Evolutionary conservation across 2,329 filamentous ascomycete genomes (phyloP).

Genomic region (Trichoderma endophyticum): DNA sequence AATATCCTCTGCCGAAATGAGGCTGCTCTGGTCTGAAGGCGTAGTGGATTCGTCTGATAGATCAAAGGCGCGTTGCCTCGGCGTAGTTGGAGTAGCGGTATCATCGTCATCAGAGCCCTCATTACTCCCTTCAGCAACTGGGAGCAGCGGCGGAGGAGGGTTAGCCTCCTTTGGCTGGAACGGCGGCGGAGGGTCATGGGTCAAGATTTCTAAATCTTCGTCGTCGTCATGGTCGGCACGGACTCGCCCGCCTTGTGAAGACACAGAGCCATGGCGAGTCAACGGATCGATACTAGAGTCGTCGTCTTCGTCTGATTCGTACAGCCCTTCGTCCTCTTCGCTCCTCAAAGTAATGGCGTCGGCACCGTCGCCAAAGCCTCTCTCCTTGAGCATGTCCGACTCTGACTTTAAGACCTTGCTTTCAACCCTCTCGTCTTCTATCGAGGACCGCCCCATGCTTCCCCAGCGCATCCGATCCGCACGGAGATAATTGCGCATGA

Average conservation of each 20-base stretch:
- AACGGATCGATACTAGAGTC: conserved; percentile 19
- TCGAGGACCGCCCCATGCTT: conserved; percentile 22
- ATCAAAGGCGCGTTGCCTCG: conserved; percentile 11
- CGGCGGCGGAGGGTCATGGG: conserved; percentile 16
- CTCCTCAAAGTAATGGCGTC: conserved; percentile 32
- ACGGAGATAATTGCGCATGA: conserved; percentile 38
- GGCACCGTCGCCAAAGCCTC: conserved; percentile 25
- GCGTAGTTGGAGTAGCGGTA: conserved; percentile 18
- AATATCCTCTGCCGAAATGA: conserved; percentile 20
- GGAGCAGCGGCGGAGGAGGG: conserved; percentile 15
- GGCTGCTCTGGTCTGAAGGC: conserved; percentile 18
- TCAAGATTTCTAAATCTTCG: not conserved
- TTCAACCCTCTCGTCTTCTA: conserved; percentile 30
- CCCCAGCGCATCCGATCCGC: conserved; percentile 26
- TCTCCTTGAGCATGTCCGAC: conserved; percentile 31
- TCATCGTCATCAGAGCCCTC: conserved; percentile 8
- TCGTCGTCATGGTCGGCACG: conserved; percentile 7
- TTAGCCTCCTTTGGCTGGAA: conserved; percentile 11
- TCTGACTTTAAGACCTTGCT: conserved; percentile 35
- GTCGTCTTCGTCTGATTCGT: conserved; percentile 25
- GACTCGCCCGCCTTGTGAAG: not conserved
- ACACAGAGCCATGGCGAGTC: not conserved
- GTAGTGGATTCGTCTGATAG: conserved; percentile 22
- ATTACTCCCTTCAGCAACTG: not conserved
- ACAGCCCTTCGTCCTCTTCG: conserved; percentile 28